Evolutionary conservation across 164 flowering plant genomes (phyloP).

Genomic region (Echeveria elegans): DNA sequence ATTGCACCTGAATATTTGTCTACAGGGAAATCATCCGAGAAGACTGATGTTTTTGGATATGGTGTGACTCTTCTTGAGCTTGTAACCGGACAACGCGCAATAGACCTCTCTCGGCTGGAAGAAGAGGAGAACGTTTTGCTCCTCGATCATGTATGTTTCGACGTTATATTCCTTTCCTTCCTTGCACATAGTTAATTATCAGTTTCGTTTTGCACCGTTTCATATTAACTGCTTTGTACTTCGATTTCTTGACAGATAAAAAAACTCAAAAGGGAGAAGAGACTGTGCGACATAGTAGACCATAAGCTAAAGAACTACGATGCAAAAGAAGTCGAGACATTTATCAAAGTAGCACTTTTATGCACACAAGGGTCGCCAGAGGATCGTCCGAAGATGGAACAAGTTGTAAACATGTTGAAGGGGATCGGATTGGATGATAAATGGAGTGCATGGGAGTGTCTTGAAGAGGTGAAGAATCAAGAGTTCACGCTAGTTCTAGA

Average conservation of each 20-base stretch:
- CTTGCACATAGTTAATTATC: background rate
- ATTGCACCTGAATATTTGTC: conserved; percentile 10
- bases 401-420: conserved; percentile 3
- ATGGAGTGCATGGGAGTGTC: background rate
- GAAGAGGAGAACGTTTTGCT: conserved; percentile 8
- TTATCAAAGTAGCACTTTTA: conserved; percentile 2
- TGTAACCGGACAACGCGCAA: conserved; percentile 7
- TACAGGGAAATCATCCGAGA: conserved; percentile 6
- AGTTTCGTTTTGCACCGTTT: background rate
- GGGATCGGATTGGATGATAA: background rate
- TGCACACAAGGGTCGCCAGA: conserved; percentile 5
- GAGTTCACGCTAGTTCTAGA: background rate
- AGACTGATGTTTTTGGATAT: conserved; percentile 9
- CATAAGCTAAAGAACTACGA: background rate
- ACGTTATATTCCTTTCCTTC: background rate
- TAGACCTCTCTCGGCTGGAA: conserved; percentile 7
- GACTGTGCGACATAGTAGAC: background rate
- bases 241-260: background rate
- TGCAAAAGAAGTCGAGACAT: background rate
- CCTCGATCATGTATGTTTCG: conserved; percentile 4
- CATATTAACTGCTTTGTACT: background rate
- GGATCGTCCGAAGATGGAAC: conserved; percentile 2
- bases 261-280: background rate
- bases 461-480: background rate
- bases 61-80: conserved; percentile 8